Conservation (phyloP, 1,139 yeast species). For the Candida sp. region DNA sequence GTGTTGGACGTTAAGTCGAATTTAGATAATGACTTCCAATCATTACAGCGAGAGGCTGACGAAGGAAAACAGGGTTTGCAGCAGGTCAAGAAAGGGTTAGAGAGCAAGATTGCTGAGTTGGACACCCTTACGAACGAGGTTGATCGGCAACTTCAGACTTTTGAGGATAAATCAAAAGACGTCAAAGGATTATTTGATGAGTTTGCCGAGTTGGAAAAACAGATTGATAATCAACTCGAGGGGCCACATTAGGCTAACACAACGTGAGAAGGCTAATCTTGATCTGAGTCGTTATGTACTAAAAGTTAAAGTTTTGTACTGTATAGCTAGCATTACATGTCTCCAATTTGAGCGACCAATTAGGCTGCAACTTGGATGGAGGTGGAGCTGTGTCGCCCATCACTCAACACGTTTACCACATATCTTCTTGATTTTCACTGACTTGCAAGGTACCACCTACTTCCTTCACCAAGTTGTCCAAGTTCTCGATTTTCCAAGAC, state of each 20-base stretch:
- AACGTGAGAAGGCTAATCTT: background rate
- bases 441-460: constrained; percentile 45
- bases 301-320: background rate
- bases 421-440: constrained; percentile 45
- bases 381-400: too few relatives aligned
- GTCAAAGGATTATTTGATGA: background rate
- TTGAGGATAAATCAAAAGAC: background rate
- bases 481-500: constrained; percentile 30
- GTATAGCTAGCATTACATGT: too few relatives aligned
- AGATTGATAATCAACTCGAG: constrained; percentile 1
- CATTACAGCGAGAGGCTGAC: constrained; percentile 2
- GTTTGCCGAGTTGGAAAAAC: background rate
- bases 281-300: background rate
- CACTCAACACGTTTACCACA: constrained; percentile 36
- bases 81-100: constrained; percentile 6
- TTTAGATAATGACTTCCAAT: constrained; percentile 3
- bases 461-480: constrained; percentile 37
- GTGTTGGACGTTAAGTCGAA: constrained; percentile 11
- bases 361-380: background rate
- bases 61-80: constrained; percentile 5
- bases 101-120: constrained; percentile 4
- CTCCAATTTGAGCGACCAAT: background rate
- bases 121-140: constrained; percentile 3
- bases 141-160: constrained; percentile 1
- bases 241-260: background rate